Conservation (phyloP, 768 basidiomycete genomes). For the Russula sp. region DNA sequence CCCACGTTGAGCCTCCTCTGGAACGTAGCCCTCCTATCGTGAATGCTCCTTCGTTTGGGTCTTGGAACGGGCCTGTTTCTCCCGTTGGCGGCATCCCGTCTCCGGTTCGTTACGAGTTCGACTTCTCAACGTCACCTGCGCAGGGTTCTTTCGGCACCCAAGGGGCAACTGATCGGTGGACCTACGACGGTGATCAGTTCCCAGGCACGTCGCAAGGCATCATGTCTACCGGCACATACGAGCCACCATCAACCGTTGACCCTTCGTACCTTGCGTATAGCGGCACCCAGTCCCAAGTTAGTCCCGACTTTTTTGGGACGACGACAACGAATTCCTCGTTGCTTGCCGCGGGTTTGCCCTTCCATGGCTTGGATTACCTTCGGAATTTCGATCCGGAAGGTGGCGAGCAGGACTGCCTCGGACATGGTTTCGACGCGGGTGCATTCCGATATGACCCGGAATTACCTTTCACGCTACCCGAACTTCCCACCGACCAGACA, state of each 20-base stretch:
- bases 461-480: constrained; percentile 57
- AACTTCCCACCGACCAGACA: constrained; percentile 24
- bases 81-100: constrained; percentile 15
- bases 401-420: constrained; percentile 39
- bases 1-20: constrained; percentile 42
- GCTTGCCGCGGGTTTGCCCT: constrained; percentile 69
- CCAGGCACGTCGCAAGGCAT: constrained; percentile 12
- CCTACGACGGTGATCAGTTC: constrained; percentile 20
- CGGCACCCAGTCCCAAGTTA: constrained; percentile 5
- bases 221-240: constrained; percentile 4
- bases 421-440: constrained; percentile 63
- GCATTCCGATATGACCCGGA: constrained; percentile 76
- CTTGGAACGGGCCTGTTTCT: constrained; percentile 21
- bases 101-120: constrained; percentile 22
- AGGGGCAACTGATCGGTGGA: constrained; percentile 7
- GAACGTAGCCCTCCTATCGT: constrained; percentile 54
- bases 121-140: constrained; percentile 12
- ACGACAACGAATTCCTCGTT: constrained; percentile 61
- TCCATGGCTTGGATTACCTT: constrained; percentile 78
- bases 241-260: constrained; percentile 21
- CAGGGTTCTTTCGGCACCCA: constrained; percentile 14
- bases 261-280: constrained; percentile 22
- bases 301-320: constrained; percentile 33
- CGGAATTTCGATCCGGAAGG: constrained; percentile 62
- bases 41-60: constrained; percentile 35